phyloP scores from a whole-genome alignment of 805 yeast species.

The Kregervanrija delftensis region DNA sequence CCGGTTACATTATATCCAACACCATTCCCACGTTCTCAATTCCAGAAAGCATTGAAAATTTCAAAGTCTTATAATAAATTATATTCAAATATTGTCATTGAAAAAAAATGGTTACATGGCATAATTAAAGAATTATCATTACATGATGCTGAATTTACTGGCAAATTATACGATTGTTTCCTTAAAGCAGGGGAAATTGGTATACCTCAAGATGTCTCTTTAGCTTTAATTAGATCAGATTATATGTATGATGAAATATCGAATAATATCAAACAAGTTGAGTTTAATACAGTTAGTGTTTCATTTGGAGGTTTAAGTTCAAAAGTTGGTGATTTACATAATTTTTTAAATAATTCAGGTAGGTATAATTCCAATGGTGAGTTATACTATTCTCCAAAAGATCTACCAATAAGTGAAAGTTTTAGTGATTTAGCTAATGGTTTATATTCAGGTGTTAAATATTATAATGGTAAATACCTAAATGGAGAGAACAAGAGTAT shows the following conservation, averaged over 20 bases:
- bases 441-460: slow-evolving; percentile 54
- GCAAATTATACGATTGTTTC: slow-evolving; percentile 62
- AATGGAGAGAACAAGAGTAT: slow-evolving; percentile 35
- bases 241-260: slow-evolving; percentile 58
- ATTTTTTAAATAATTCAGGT: slow-evolving; percentile 54
- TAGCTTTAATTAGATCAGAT: slow-evolving; percentile 88
- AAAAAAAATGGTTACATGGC: slow-evolving; percentile 52
- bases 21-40: slow-evolving; percentile 67
- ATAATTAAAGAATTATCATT: slow-evolving; percentile 48
- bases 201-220: slow-evolving; percentile 56
- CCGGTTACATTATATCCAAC: slow-evolving; percentile 92
- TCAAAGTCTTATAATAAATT: slow-evolving; percentile 67
- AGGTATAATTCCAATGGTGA: slow-evolving; percentile 39
- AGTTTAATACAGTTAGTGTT: slow-evolving; percentile 92
- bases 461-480: slow-evolving; percentile 36
- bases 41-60: slow-evolving; percentile 57
- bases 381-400: slow-evolving; percentile 39
- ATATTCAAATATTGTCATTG: slow-evolving; percentile 61
- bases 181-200: slow-evolving; percentile 40
- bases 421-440: slow-evolving; percentile 57
- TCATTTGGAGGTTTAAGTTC: slow-evolving; percentile 89
- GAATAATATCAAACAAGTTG: slow-evolving; percentile 81
- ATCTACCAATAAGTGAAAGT: slow-evolving; percentile 61
- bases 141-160: slow-evolving; percentile 75
- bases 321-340: slow-evolving; percentile 72